These are phyloP conservation scores for Naganishia albida DNA, from an alignment of 1,284 basidiomycete genomes.

Conservation along the genomic window DNA sequence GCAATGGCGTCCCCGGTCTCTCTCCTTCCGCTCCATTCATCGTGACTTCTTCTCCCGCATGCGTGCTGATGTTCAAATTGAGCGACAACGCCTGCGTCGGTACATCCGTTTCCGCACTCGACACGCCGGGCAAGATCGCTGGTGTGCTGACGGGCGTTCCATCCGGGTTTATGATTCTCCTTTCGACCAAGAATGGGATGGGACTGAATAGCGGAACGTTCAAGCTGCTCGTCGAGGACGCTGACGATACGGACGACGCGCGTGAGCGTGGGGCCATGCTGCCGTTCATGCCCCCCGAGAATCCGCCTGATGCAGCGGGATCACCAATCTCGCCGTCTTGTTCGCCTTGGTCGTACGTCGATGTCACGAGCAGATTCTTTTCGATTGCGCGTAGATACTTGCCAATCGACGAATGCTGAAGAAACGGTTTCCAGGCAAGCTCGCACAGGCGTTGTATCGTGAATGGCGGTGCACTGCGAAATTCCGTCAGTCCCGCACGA, in stretches of 20 bases:
- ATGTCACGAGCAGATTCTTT: conserved; percentile 81
- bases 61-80: neutral
- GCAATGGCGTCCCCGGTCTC: conserved; percentile 11
- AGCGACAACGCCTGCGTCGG: conserved; percentile 6
- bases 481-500: neutral
- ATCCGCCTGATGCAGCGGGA: neutral
- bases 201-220: conserved; percentile 54
- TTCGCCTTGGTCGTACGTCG: conserved; percentile 49
- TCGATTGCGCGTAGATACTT: conserved; percentile 91
- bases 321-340: neutral
- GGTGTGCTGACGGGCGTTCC: conserved; percentile 18
- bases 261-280: conserved; percentile 5
- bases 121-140: conserved; percentile 3
- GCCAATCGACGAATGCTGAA: conserved; percentile 74
- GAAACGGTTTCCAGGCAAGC: conserved; percentile 69
- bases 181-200: conserved; percentile 49
- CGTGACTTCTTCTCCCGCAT: neutral
- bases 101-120: neutral
- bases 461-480: conserved; percentile 71
- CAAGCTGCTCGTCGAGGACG: conserved; percentile 51
- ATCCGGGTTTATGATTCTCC: conserved; percentile 12
- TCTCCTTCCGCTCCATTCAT: conserved; percentile 3
- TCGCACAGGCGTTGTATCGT: conserved; percentile 90
- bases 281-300: conserved; percentile 1
- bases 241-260: conserved; percentile 62